Conservation (phyloP, 768 basidiomycete species). For the Amanita molliuscula region DNA sequence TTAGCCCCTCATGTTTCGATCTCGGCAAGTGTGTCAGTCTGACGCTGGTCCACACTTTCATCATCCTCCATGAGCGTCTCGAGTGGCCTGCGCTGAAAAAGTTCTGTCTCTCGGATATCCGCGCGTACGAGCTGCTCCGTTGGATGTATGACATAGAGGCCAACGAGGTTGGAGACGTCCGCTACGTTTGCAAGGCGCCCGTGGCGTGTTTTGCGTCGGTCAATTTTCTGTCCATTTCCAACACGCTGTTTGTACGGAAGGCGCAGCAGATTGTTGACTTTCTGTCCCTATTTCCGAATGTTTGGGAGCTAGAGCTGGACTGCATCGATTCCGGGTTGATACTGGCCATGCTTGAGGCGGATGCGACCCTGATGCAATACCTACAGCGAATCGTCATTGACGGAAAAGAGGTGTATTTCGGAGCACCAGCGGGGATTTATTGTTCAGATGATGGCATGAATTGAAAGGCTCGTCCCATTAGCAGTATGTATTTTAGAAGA, state of each 20-base stretch:
- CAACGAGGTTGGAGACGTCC: not conserved
- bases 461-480: too few relatives aligned
- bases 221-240: not conserved
- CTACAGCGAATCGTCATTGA: not conserved
- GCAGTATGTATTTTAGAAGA: too few relatives aligned
- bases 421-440: not conserved
- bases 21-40: not conserved
- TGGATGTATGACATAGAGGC: not conserved
- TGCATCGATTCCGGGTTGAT: not conserved
- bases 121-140: too few relatives aligned
- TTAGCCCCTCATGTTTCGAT: not conserved
- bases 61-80: not conserved
- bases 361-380: not conserved
- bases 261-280: not conserved
- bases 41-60: not conserved
- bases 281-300: constrained; percentile 1
- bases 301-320: constrained; percentile 1
- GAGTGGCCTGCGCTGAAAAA: not conserved
- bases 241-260: not conserved
- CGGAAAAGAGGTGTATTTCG: not conserved
- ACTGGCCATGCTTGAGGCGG: not conserved
- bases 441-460: not conserved
- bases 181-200: not conserved
- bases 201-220: not conserved
- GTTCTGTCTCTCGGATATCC: not conserved